Conservation (phyloP, 768 basidiomycete genomes). For the Dentipellis sp. region DNA sequence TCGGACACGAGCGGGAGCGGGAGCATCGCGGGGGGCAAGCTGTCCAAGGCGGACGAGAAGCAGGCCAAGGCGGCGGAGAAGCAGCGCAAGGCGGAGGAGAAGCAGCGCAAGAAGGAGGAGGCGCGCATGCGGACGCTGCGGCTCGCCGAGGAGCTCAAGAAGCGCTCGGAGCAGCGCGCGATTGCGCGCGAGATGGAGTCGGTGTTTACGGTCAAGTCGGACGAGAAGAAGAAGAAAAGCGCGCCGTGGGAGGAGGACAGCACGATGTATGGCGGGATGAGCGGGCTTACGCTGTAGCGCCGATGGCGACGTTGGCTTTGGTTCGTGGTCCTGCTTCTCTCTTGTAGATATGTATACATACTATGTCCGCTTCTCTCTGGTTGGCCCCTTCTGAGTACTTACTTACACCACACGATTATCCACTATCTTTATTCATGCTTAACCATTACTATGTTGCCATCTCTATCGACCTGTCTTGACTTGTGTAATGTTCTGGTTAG, state of each 20-base stretch:
- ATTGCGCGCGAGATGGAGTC: constrained; percentile 8
- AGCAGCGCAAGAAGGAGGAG: constrained; percentile 33
- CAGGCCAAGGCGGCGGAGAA: background rate
- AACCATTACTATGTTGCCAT: no score
- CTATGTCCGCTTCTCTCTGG: background rate
- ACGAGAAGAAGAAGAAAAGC: background rate
- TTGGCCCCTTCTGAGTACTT: no score
- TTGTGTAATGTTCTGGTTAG: no score
- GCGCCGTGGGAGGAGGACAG: constrained; percentile 12
- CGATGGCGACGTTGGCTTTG: no score
- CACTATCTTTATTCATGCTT: no score
- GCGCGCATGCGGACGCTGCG: constrained; percentile 30
- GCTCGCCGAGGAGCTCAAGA: constrained; percentile 37
- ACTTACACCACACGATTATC: no score
- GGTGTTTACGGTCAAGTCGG: background rate
- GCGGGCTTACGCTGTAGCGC: background rate
- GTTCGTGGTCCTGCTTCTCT: no score
- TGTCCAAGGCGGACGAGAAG: background rate
- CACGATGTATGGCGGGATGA: constrained; percentile 13
- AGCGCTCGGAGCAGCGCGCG: constrained; percentile 23
- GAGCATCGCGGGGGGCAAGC: background rate
- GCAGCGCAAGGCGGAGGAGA: constrained; percentile 26
- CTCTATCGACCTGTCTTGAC: no score
- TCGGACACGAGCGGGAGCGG: background rate
- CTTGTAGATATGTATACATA: background rate